These are phyloP conservation scores for Arthrobotrys iridis DNA, from an alignment of 2,329 filamentous ascomycete genomes.

Conservation along the genomic window DNA sequence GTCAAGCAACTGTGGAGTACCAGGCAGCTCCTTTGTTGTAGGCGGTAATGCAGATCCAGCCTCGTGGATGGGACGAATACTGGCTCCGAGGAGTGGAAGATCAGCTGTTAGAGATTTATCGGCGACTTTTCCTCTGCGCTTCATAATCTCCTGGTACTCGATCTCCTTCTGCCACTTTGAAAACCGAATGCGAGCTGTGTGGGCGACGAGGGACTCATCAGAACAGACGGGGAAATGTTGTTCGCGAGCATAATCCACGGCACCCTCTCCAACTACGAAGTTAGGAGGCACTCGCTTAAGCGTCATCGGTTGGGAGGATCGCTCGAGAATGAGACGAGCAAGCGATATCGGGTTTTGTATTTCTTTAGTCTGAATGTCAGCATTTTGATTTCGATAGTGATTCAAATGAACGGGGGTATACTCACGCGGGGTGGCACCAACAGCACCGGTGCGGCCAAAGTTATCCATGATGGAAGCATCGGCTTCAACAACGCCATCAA, in stretches of 20 bases:
- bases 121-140: slow-evolving; percentile 62
- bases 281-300: slow-evolving; percentile 91
- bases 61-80: slow-evolving; percentile 27
- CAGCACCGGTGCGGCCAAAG: slow-evolving; percentile 87
- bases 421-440: slow-evolving; percentile 88
- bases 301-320: slow-evolving; percentile 78
- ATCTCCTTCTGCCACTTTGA: slow-evolving; percentile 73
- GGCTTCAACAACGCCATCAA: slow-evolving; percentile 90
- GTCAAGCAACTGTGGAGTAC: slow-evolving; percentile 27
- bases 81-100: slow-evolving; percentile 14
- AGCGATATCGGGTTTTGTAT: slow-evolving; percentile 92
- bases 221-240: slow-evolving; percentile 78
- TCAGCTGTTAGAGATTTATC: slow-evolving; percentile 54
- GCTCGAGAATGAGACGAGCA: slow-evolving; percentile 82
- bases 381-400: background rate
- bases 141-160: slow-evolving; percentile 74
- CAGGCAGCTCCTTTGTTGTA: slow-evolving; percentile 2
- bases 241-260: slow-evolving; percentile 83
- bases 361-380: slow-evolving; percentile 63
- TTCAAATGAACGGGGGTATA: background rate
- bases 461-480: slow-evolving; percentile 95
- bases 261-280: slow-evolving; percentile 85
- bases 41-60: slow-evolving; percentile 33
- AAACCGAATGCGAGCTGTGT: slow-evolving; percentile 80
- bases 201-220: slow-evolving; percentile 81